Percentiles rank a stretch among this genome's conserved stretches.
Conservation (phyloP, 805 yeast species). For the Torulaspora indica region DNA sequence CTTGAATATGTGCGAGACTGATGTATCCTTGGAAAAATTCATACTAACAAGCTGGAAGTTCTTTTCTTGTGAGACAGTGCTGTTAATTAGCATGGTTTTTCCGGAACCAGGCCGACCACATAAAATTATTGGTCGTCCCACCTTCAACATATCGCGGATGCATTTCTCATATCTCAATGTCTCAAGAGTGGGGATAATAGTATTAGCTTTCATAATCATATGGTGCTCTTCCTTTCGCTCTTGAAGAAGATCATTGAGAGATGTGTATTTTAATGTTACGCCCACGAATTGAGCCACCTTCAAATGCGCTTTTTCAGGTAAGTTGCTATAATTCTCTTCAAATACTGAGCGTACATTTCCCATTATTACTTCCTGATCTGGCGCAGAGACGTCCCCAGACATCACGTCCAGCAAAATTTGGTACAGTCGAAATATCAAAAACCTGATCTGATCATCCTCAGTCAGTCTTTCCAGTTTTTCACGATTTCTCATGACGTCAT, state of each 20-base stretch:
- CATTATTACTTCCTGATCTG: conserved; percentile 17
- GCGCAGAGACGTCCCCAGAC: conserved; percentile 38
- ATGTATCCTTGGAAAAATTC: conserved; percentile 79
- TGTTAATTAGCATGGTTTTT: conserved; percentile 83
- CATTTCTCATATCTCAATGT: conserved; percentile 63
- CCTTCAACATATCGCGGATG: conserved; percentile 51
- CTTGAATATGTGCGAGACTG: conserved; percentile 54
- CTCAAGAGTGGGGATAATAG: conserved; percentile 74
- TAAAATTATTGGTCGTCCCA: conserved; percentile 57
- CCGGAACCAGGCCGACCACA: conserved; percentile 99
- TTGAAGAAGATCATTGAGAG: conserved; percentile 41
- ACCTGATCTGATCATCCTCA: neutral
- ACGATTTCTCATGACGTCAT: conserved; percentile 3
- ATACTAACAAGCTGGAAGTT: conserved; percentile 58
- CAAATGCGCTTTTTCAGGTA: neutral
- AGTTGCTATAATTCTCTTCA: neutral
- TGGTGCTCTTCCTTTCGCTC: conserved; percentile 49
- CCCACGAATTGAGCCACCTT: neutral
- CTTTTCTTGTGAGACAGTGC: conserved; percentile 56
- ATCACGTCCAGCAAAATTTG: conserved; percentile 29
- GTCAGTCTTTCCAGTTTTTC: neutral
- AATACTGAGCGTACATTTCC: neutral
- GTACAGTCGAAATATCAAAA: conserved; percentile 5
- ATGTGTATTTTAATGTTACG: neutral
- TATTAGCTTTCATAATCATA: conserved; percentile 54